Evolutionary conservation across 2,329 filamentous ascomycete genomes (phyloP), one percentile per base, ranked within the genome.

Genomic region (Diaporthe batatas): DNA sequence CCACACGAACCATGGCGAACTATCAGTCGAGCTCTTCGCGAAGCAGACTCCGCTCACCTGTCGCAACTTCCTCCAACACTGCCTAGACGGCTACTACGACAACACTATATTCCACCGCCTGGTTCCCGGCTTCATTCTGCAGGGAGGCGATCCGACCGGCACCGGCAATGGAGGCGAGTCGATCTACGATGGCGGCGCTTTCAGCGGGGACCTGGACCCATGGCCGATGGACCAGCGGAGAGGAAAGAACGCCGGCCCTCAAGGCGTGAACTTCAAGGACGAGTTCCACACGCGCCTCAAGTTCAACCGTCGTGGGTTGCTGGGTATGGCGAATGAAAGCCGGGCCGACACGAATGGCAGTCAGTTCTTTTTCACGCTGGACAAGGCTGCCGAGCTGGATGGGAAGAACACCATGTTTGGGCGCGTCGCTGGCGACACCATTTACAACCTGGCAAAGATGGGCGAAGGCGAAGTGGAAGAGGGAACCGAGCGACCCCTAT

Each of bases 281-380:
- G 96, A 99, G 81, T 93, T 98, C 76, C 96, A 98, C 82, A 94
- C 92, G 77, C 89, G 96, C 42, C 86, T 99, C 76, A 97, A 97
- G 82, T 98, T 96, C 86, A 98, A 97, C 78, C 88, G 96, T 62
- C 89, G 96, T 74, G 96, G 96, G 0, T 84, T 98, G 77, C 83
- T 99, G 77, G 96, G 94, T n/a, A 98, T 98, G 95, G 96, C 96
- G 36, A 98, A 98, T 82, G 92, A 93, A 74, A 92, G 95, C 58
- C 85, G 84, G 68, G 88, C 89, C 39, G 88, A 95, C 78, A 93
- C 93, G 70, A 98, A 98, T 84, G 94, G 94, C 44, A 98, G 94
- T 81, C 96, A 99, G 82, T 98, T 98, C 86, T 99, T 99, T 85
- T 92, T 99, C 75, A 98, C 96, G 0, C 84, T 99, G 69, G 95